These are phyloP conservation scores for Fusarium nisikadoi DNA, from an alignment of 2,329 filamentous ascomycete genomes.

Conservation along the genomic window DNA sequence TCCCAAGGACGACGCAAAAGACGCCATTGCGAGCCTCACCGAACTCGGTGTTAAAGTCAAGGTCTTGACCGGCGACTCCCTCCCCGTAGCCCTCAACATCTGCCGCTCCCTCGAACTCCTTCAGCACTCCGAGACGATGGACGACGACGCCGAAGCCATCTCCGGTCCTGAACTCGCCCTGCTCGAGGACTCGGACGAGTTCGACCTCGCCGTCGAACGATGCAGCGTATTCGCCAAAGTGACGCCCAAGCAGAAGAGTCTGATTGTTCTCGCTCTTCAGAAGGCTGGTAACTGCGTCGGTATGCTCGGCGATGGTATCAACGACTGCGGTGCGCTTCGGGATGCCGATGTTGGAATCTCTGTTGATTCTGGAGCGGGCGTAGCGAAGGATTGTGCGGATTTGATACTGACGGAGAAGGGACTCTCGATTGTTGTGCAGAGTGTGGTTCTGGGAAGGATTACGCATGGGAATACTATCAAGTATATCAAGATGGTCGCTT, in stretches of 20 bases:
- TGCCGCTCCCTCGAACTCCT: not conserved
- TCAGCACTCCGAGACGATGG: not conserved
- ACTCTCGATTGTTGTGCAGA: not conserved
- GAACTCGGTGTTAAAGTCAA: not conserved
- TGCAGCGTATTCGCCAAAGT: conserved; percentile 3
- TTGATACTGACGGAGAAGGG: conserved; percentile 6
- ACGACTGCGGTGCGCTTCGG: not conserved
- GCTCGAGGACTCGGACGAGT: not conserved
- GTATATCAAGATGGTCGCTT: conserved; percentile 8
- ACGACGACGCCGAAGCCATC: not conserved
- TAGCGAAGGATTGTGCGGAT: not conserved
- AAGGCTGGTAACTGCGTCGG: not conserved
- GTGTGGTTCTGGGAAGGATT: not conserved
- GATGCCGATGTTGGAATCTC: conserved; percentile 7
- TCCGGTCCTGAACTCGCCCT: not conserved
- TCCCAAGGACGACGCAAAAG: not conserved
- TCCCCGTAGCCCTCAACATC: not conserved
- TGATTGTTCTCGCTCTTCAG: not conserved
- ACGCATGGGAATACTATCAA: conserved; percentile 3
- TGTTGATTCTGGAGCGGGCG: not conserved
- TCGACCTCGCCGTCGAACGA: not conserved
- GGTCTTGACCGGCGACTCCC: not conserved
- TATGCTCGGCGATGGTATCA: not conserved
- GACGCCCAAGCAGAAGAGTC: not conserved
- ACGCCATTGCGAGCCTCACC: not conserved